Conservation (phyloP, 768 basidiomycete genomes). For the Hypholoma fasciculare region DNA sequence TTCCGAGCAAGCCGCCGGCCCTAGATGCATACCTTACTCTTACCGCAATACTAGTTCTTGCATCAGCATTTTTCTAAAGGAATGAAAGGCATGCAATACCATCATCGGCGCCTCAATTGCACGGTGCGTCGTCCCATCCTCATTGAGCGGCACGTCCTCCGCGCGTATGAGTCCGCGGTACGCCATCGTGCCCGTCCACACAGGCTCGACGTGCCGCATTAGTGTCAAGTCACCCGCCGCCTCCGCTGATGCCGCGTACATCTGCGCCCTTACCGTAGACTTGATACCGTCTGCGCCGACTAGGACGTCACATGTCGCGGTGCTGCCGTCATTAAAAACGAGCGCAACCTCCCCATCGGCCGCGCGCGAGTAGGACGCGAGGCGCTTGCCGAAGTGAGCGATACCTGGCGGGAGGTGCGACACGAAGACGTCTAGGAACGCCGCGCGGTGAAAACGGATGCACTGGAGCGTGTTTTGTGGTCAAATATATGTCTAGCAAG, state of each 20-base stretch:
- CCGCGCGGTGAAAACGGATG: conserved; percentile 49
- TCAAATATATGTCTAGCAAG: background rate
- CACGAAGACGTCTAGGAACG: conserved; percentile 44
- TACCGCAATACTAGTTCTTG: conserved; percentile 40
- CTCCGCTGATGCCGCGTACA: conserved; percentile 26
- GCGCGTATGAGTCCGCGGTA: conserved; percentile 47
- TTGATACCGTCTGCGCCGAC: conserved; percentile 49
- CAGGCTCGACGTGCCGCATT: conserved; percentile 36
- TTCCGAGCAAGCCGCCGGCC: background rate
- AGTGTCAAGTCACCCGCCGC: conserved; percentile 23
- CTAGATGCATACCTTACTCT: conserved; percentile 35
- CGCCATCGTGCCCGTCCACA: conserved; percentile 46
- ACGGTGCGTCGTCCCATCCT: conserved; percentile 28
- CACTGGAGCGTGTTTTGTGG: conserved; percentile 17
- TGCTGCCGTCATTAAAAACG: conserved; percentile 33
- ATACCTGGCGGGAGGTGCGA: conserved; percentile 31
- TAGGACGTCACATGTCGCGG: conserved; percentile 37
- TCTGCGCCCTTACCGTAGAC: conserved; percentile 30
- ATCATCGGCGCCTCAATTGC: conserved; percentile 41
- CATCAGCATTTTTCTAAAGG: conserved; percentile 2
- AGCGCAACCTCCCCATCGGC: conserved; percentile 19
- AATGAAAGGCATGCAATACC: conserved; percentile 26
- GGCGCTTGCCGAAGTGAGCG: conserved; percentile 38
- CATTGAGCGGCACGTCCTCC: conserved; percentile 27
- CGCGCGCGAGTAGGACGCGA: conserved; percentile 25